phyloP scores from a whole-genome alignment of 352 stramenopile species.

The Phytophthora capsici region DNA sequence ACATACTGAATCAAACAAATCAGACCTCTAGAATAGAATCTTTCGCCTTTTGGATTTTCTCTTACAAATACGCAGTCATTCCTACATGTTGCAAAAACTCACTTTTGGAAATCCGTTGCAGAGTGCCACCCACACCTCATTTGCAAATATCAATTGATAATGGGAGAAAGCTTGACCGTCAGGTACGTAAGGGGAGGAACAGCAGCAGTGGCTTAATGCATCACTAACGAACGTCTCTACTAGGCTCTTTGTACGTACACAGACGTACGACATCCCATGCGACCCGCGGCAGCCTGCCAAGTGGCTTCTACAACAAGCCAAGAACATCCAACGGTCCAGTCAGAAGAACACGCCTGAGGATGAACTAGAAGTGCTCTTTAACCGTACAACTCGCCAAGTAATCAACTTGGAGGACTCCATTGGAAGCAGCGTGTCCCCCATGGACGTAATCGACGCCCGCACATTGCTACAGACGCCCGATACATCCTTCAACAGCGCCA shows the following conservation, averaged over 20 bases:
- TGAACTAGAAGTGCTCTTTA: conserved; percentile 85
- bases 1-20: conserved; percentile 17
- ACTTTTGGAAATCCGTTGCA: conserved; percentile 26
- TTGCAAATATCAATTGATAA: conserved; percentile 19
- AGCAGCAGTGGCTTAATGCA: neutral
- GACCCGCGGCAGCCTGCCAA: conserved; percentile 73
- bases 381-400: conserved; percentile 70
- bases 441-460: conserved; percentile 81
- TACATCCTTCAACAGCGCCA: conserved; percentile 64
- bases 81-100: conserved; percentile 10
- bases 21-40: conserved; percentile 22
- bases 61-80: conserved; percentile 32
- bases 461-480: conserved; percentile 74
- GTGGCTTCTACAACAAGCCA: conserved; percentile 80
- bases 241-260: conserved; percentile 79
- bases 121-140: conserved; percentile 7
- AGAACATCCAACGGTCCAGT: conserved; percentile 74
- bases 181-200: conserved; percentile 38
- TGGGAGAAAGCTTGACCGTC: conserved; percentile 59
- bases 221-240: too few species aligned
- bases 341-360: conserved; percentile 53
- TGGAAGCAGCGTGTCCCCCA: conserved; percentile 62
- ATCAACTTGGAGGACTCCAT: conserved; percentile 77
- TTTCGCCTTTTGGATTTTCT: conserved; percentile 25
- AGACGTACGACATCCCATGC: conserved; percentile 87